phyloP scores from a whole-genome alignment of 2,329 filamentous ascomycete species.

The Hypomyces perniciosus region DNA sequence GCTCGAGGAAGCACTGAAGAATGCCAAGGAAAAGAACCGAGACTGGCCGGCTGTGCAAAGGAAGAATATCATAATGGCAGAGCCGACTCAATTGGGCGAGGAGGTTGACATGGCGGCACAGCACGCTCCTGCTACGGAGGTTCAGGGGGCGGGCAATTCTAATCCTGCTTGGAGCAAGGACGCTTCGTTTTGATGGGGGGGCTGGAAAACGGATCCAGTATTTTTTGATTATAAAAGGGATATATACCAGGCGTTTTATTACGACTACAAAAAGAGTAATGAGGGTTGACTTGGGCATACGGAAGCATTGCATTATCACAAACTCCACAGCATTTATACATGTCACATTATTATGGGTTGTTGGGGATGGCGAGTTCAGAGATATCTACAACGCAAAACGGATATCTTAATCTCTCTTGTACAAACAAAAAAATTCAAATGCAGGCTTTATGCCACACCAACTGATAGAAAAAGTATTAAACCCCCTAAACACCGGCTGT shows the following conservation, averaged over 20 bases:
- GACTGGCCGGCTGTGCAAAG: constrained; percentile 42
- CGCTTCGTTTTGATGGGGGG: constrained; percentile 17
- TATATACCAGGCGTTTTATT: too few species aligned
- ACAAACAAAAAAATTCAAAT: neutral
- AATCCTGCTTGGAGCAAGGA: constrained; percentile 20
- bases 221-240: neutral
- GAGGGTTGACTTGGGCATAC: too few species aligned
- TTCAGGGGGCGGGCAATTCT: constrained; percentile 15
- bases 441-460: neutral
- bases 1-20: constrained; percentile 43
- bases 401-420: neutral
- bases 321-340: neutral
- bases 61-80: constrained; percentile 45
- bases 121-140: constrained; percentile 24
- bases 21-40: constrained; percentile 27
- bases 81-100: constrained; percentile 16
- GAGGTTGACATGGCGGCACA: constrained; percentile 23
- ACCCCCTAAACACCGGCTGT: constrained; percentile 22
- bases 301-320: neutral
- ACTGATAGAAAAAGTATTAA: neutral
- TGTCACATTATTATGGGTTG: too few species aligned
- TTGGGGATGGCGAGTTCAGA: neutral
- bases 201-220: neutral
- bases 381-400: too few species aligned
- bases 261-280: too few species aligned